Base-by-base conservation (phyloP, 768 basidiomycete genomes). In the Lentinula guzmanii region DNA sequence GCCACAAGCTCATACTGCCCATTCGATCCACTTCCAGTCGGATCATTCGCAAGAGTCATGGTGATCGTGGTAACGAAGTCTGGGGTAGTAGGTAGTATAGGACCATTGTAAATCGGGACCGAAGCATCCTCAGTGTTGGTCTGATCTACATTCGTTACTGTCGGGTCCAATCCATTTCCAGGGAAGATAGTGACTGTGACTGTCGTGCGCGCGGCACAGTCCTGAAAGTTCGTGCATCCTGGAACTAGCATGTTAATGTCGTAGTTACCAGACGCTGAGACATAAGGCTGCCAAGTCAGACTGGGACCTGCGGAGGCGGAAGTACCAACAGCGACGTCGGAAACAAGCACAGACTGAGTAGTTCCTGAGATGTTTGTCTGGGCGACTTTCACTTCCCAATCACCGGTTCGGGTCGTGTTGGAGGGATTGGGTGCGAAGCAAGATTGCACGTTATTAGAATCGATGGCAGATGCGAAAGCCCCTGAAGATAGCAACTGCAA, bases 401-500 rank as follows among this genome's bases (percentile, higher is more conserved):
- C 68, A 7, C 93, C 92, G 2, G 86, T 88, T 58, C 75, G 78
- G 0, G 83, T 77, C 4, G 85, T 81, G 65, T 85, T 86, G 28
- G 93, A 94, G 1, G 90, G 76, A 61, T 78, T 81, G 1, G 91
- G 87, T 1, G 92, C 86, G 69, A 87, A 93, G 70, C 94, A 95
- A 1, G 91, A 90, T 43, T 77, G 69, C 4, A 73, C 75, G 67
- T 95, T 92, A 58, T 86, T 77, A 15, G 69, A 69, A 55, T 74
- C 70, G 59, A 91, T 73, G 1, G 93, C 83, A 1, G 93, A 93
- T 11, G 89, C 92, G 67, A 91, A 95, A 15, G 95, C 90, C 62
- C 96, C 97, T 16, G 92, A 88, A 2, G 93, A 95, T 18, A 99
- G 84, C 15, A 98, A 77, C 68, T 98, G 93, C n/a, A 98, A 71